These are phyloP conservation scores for Cercospora sp. DNA, from an alignment of 2,329 filamentous ascomycete species.

Conservation along the genomic window DNA sequence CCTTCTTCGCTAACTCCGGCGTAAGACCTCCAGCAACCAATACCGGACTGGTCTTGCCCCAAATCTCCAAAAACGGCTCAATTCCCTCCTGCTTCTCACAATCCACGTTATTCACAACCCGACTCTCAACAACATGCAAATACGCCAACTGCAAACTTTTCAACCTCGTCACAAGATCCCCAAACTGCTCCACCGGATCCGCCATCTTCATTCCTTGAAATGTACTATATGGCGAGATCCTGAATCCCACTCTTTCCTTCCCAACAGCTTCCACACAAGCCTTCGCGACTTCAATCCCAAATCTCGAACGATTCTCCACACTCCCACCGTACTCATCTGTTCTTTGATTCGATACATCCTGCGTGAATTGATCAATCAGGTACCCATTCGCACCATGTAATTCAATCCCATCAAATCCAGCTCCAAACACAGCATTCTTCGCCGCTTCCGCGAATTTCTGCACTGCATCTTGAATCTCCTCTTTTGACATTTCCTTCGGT, in stretches of 20 bases:
- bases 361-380: slow-evolving; percentile 64
- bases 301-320: slow-evolving; percentile 52
- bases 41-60: slow-evolving; percentile 48
- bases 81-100: slow-evolving; percentile 39
- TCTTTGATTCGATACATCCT: slow-evolving; percentile 54
- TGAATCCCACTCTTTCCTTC: slow-evolving; percentile 51
- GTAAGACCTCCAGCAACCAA: slow-evolving; percentile 51
- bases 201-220: slow-evolving; percentile 65
- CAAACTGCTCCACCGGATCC: slow-evolving; percentile 62
- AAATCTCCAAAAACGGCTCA: slow-evolving; percentile 43
- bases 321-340: slow-evolving; percentile 49
- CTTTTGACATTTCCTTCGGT: slow-evolving; percentile 37
- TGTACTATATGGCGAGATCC: slow-evolving; percentile 59
- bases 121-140: slow-evolving; percentile 60
- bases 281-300: slow-evolving; percentile 54
- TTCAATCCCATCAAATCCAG: slow-evolving; percentile 61
- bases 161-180: slow-evolving; percentile 54
- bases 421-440: slow-evolving; percentile 46
- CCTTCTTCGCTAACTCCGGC: slow-evolving; percentile 40
- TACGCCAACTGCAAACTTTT: slow-evolving; percentile 57
- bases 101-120: slow-evolving; percentile 47
- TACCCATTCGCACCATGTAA: slow-evolving; percentile 52
- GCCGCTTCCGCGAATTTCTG: slow-evolving; percentile 44
- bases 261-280: slow-evolving; percentile 52
- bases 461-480: slow-evolving; percentile 42